Evolutionary conservation across 495 filamentous ascomycete species (phyloP).

Genomic region (Tetracladium marchalianum): DNA sequence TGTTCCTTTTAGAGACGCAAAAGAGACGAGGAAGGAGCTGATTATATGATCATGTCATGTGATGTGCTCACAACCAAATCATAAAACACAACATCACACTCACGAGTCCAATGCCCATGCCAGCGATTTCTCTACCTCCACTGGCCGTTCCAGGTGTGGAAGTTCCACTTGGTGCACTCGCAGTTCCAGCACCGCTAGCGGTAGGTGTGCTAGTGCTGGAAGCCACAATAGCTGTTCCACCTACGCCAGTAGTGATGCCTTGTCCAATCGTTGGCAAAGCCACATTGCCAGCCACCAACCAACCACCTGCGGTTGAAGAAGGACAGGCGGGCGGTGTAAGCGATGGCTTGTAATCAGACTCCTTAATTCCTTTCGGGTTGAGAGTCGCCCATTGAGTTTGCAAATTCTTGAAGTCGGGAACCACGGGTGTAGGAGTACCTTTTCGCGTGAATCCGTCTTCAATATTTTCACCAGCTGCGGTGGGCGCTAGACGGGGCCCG

Average conservation of each 20-base stretch:
- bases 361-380: conserved; percentile 54
- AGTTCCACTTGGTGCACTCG: conserved; percentile 7
- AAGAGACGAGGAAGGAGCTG: not conserved
- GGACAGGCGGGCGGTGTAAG: conserved; percentile 64
- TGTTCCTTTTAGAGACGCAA: not conserved
- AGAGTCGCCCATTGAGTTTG: conserved; percentile 67
- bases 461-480: conserved; percentile 37
- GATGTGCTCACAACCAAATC: conserved; percentile 32
- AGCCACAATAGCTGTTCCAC: not conserved
- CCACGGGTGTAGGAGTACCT: conserved; percentile 65
- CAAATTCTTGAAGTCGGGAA: conserved; percentile 70
- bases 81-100: conserved; percentile 45
- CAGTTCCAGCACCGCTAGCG: conserved; percentile 4
- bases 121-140: conserved; percentile 38
- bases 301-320: conserved; percentile 53
- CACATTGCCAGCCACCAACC: conserved; percentile 60
- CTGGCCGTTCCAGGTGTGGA: conserved; percentile 15
- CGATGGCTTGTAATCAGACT: conserved; percentile 50
- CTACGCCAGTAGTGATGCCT: conserved; percentile 22
- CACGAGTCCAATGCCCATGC: conserved; percentile 41
- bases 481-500: conserved; percentile 41
- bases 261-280: conserved; percentile 60
- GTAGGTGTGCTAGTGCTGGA: conserved; percentile 9
- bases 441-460: conserved; percentile 56
- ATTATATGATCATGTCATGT: not conserved